These are phyloP conservation scores for Podaxis sp. DNA, from an alignment of 768 basidiomycete genomes.

Conservation along the genomic window DNA sequence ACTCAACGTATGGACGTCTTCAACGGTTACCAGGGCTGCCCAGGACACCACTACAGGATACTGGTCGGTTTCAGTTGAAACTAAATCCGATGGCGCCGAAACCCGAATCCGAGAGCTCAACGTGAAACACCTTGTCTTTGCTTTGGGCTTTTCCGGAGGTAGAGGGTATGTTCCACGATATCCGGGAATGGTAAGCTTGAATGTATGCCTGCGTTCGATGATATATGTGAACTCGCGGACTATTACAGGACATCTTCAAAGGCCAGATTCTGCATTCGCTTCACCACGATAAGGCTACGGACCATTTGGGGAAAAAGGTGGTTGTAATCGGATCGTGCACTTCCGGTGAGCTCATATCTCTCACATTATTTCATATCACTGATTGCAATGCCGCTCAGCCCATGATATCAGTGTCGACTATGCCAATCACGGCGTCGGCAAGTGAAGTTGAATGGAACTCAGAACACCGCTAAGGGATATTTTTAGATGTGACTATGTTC, in stretches of 20 bases:
- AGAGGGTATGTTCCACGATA: constrained; percentile 44
- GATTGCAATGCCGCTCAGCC: constrained; percentile 24
- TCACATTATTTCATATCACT: not conserved
- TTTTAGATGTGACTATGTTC: constrained; percentile 55
- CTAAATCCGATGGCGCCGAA: constrained; percentile 33
- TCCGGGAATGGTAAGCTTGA: constrained; percentile 40
- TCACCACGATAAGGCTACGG: constrained; percentile 51
- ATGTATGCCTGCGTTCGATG: not conserved
- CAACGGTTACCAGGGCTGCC: constrained; percentile 32
- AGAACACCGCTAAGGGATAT: too few species aligned
- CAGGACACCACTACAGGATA: constrained; percentile 30
- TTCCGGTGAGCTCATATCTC: constrained; percentile 34
- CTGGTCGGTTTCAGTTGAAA: constrained; percentile 45
- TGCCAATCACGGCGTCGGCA: constrained; percentile 43
- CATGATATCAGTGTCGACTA: constrained; percentile 48
- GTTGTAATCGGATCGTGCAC: constrained; percentile 69
- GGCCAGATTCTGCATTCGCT: constrained; percentile 63
- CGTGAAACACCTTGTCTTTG: constrained; percentile 50
- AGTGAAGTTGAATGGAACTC: not conserved
- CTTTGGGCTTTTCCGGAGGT: constrained; percentile 52
- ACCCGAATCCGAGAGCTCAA: constrained; percentile 34
- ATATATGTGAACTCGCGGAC: not conserved
- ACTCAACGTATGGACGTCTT: constrained; percentile 51
- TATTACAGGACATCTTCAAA: constrained; percentile 52
- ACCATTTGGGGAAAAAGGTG: constrained; percentile 68